Percentiles rank a stretch among this genome's conserved stretches.
phyloP scores from a whole-genome alignment of 345 rosid genomes.

The Citrus maxima region DNA sequence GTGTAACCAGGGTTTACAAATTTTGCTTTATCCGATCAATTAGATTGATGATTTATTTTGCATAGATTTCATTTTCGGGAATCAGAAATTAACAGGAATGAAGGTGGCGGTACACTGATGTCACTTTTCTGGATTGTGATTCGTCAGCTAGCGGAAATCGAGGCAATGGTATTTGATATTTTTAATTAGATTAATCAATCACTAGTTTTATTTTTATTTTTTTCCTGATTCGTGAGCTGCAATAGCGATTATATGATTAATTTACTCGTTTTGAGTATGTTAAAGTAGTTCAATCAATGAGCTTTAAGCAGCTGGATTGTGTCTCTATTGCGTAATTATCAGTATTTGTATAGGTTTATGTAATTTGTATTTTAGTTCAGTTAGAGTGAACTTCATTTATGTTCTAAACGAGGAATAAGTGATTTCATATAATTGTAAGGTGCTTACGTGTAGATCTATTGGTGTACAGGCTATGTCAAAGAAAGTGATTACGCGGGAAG shows the following conservation, averaged over 20 bases:
- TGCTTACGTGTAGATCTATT: slow-evolving; percentile 6
- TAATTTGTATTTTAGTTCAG: not conserved
- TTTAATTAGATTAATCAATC: not conserved
- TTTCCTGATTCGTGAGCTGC: not conserved
- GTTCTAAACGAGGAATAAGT: not conserved
- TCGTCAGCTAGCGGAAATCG: slow-evolving; percentile 55
- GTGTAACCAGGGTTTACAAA: not conserved
- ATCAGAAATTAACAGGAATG: slow-evolving; percentile 33
- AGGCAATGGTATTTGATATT: slow-evolving; percentile 45
- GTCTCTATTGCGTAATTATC: not conserved
- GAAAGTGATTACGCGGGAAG: slow-evolving; percentile 73
- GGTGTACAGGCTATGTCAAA: slow-evolving; percentile 52
- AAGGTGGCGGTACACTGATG: slow-evolving; percentile 47
- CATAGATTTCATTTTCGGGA: slow-evolving; percentile 8
- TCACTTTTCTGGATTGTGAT: slow-evolving; percentile 53
- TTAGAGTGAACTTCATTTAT: not conserved
- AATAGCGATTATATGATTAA: not conserved
- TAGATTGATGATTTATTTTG: not conserved
- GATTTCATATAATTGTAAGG: not conserved
- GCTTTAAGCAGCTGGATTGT: not conserved
- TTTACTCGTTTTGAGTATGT: not conserved
- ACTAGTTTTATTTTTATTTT: not conserved
- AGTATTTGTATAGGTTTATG: not conserved
- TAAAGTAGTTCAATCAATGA: not conserved
- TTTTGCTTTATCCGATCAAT: not conserved